phyloP scores from a whole-genome alignment of 352 stramenopile genomes.

The Peronospora tabacina region DNA sequence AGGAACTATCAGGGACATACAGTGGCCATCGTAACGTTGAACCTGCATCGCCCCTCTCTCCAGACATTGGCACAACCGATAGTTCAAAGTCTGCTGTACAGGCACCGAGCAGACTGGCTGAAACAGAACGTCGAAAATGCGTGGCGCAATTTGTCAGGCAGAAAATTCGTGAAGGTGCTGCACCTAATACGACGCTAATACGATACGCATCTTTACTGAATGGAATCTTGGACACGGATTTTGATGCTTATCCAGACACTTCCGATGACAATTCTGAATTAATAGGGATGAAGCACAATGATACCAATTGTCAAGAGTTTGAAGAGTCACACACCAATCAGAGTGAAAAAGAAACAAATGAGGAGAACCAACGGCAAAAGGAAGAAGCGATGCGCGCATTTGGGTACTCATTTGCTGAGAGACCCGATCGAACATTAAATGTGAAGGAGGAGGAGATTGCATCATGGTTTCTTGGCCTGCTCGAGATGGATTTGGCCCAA shows the following conservation, averaged over 20 bases:
- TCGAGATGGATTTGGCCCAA: conserved; percentile 53
- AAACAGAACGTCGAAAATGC: conserved; percentile 37
- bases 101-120: conserved; percentile 18
- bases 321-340: conserved; percentile 18
- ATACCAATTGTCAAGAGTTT: conserved; percentile 3
- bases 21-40: not conserved
- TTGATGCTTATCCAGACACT: conserved; percentile 41
- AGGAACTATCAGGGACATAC: conserved; percentile 18
- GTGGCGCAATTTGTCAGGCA: conserved; percentile 51
- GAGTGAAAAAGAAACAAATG: conserved; percentile 18
- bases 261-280: conserved; percentile 19
- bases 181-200: conserved; percentile 62
- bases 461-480: conserved; percentile 54
- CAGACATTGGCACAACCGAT: conserved; percentile 9
- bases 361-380: conserved; percentile 14
- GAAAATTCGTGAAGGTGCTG: conserved; percentile 56
- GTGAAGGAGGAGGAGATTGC: conserved; percentile 66
- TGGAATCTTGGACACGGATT: conserved; percentile 59
- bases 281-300: not conserved
- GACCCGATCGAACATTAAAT: conserved; percentile 21
- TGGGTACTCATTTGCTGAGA: conserved; percentile 21
- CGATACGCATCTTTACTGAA: conserved; percentile 54
- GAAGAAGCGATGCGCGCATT: conserved; percentile 19
- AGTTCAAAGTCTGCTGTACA: conserved; percentile 8
- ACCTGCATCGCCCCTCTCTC: conserved; percentile 21